Conservation (phyloP, 78 protist species). For the Isochrysis galbana region DNA sequence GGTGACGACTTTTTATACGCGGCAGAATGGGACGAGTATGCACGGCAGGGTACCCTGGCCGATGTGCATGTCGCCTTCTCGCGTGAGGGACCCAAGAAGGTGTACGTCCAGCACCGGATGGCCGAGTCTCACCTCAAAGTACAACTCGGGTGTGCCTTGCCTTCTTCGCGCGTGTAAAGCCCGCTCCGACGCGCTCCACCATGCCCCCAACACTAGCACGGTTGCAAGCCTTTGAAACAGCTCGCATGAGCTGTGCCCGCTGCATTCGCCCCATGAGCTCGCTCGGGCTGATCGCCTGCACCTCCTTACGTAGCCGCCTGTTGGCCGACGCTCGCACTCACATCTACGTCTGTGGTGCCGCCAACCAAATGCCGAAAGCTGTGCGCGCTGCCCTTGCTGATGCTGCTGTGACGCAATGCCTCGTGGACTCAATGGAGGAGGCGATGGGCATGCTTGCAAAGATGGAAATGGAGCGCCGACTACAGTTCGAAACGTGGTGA, state of each 20-base stretch:
- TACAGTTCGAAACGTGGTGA: not conserved
- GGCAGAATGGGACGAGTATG: not conserved
- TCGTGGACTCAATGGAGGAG: not conserved
- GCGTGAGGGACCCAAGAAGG: not conserved
- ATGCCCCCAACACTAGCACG: no score
- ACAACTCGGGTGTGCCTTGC: not conserved
- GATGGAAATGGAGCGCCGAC: not conserved
- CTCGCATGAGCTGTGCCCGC: no score
- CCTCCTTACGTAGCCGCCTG: no score
- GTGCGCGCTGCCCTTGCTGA: not conserved
- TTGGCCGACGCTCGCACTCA: not conserved
- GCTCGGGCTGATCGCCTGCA: no score
- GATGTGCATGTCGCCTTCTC: not conserved
- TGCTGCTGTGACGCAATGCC: not conserved
- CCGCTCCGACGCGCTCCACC: no score
- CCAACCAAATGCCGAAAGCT: not conserved
- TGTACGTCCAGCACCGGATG: slow-evolving; percentile 9
- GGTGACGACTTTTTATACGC: not conserved
- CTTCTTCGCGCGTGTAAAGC: no score
- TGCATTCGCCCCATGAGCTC: no score
- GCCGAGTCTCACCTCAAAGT: not conserved
- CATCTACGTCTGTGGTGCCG: not conserved
- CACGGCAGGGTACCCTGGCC: not conserved
- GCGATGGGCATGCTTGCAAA: not conserved
- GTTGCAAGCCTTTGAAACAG: no score